A percentile compares a stretch with the other conserved stretches of the same genome.
These are phyloP conservation scores for Brassica nigra DNA, from an alignment of 345 rosid genomes.

Conservation along the genomic window DNA sequence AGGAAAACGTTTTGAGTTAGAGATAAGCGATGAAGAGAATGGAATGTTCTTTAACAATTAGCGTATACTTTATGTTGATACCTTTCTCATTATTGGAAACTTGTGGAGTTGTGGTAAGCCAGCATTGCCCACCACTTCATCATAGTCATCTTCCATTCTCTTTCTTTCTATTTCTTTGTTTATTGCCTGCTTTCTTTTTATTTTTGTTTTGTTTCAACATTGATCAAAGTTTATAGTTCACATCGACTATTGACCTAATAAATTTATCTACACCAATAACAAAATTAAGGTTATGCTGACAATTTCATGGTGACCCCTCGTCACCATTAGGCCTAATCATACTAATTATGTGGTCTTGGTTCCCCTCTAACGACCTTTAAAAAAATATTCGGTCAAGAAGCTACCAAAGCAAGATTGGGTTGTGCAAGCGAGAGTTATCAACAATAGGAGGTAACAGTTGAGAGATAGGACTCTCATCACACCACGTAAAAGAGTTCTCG, in stretches of 20 bases:
- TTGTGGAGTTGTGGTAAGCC: slow-evolving; percentile 41
- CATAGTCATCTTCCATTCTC: slow-evolving; percentile 41
- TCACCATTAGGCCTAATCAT: neutral
- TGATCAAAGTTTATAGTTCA: slow-evolving; percentile 28
- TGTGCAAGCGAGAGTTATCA: slow-evolving; percentile 29
- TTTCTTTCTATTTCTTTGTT: neutral
- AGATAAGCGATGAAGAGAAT: slow-evolving; percentile 13
- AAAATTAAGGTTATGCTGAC: neutral
- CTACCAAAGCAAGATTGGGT: slow-evolving; percentile 26
- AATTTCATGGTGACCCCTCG: slow-evolving; percentile 16
- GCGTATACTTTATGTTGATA: slow-evolving; percentile 31
- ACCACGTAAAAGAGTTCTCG: slow-evolving; percentile 29
- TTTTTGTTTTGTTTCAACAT: neutral
- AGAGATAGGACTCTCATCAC: slow-evolving; percentile 32
- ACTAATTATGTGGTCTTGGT: slow-evolving; percentile 7
- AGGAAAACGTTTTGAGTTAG: neutral
- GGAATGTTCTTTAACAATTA: slow-evolving; percentile 25
- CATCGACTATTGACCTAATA: slow-evolving; percentile 34
- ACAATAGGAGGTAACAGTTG: slow-evolving; percentile 29
- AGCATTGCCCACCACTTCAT: slow-evolving; percentile 33
- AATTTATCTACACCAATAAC: slow-evolving; percentile 22
- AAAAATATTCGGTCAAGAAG: neutral
- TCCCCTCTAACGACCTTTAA: slow-evolving; percentile 16
- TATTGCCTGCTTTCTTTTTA: slow-evolving; percentile 8
- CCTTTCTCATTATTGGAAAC: slow-evolving; percentile 15